phyloP scores from a whole-genome alignment of 176 grass and related monocot genomes.

The Oryza rufipogon region DNA sequence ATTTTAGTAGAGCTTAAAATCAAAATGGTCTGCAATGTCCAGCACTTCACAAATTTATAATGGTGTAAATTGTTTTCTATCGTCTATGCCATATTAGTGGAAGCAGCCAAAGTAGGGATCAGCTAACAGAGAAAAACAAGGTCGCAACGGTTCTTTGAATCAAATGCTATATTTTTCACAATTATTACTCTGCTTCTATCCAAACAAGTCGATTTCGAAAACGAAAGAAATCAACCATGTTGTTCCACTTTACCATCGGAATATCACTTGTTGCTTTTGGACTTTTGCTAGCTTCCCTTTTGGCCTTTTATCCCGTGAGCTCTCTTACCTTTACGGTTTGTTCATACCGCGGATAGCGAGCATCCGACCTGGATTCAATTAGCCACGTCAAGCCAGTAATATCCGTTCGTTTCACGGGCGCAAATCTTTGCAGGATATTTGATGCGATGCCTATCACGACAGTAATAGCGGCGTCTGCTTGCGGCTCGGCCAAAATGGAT shows the following conservation, averaged over 20 bases:
- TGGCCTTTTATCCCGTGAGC: background rate
- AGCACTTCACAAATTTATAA: too few species aligned
- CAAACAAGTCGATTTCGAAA: background rate
- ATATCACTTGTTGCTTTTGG: background rate
- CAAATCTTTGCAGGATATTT: background rate
- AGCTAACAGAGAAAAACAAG: background rate
- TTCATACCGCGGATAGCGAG: background rate
- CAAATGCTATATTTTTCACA: background rate
- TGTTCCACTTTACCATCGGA: background rate
- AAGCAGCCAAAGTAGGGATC: background rate
- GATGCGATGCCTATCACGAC: background rate
- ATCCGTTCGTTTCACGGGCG: background rate
- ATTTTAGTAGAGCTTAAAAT: too few species aligned
- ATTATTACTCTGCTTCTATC: background rate
- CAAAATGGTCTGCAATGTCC: too few species aligned
- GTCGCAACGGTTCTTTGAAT: background rate
- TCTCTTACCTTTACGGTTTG: background rate
- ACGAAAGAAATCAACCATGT: background rate
- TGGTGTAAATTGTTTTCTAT: too few species aligned
- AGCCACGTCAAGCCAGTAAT: background rate
- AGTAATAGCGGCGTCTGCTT: background rate
- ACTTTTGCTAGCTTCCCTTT: background rate
- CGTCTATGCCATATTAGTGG: background rate
- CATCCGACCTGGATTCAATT: slow-evolving; percentile 23
- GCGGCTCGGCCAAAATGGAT: background rate